These are phyloP conservation scores for Corchorus capsularis DNA, from an alignment of 345 rosid species.

Conservation along the genomic window DNA sequence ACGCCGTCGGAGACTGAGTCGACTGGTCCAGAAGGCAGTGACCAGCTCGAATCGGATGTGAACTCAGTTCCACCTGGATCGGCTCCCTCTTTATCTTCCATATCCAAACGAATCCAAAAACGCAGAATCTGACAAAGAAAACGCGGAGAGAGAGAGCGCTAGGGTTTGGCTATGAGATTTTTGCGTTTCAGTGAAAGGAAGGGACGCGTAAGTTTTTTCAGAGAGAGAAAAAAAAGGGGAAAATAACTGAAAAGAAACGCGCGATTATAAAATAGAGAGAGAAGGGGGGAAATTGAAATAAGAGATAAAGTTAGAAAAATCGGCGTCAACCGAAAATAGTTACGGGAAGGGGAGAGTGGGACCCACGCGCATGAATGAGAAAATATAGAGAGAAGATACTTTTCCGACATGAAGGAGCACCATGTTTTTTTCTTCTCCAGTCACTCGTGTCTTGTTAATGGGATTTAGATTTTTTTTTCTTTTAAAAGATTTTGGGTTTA, in stretches of 20 bases:
- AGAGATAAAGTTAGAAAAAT: conserved; percentile 32
- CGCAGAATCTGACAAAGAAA: background rate
- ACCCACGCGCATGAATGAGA: conserved; percentile 39
- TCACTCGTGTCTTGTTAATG: background rate
- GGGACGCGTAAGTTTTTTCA: conserved; percentile 35
- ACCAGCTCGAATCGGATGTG: conserved; percentile 37
- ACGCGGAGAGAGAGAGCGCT: conserved; percentile 28
- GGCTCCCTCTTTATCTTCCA: conserved; percentile 38
- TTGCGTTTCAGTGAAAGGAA: conserved; percentile 29
- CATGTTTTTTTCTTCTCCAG: conserved; percentile 10
- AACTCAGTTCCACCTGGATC: conserved; percentile 43
- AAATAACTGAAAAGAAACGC: background rate
- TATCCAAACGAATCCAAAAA: conserved; percentile 14
- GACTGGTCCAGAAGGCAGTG: conserved; percentile 22
- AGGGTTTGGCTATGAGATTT: conserved; percentile 39
- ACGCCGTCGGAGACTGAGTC: conserved; percentile 43
- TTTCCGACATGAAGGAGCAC: conserved; percentile 29
- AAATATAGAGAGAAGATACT: conserved; percentile 21
- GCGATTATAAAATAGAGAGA: background rate
- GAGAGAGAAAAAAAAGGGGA: conserved; percentile 10
- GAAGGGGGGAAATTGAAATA: background rate
- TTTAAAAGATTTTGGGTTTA: background rate
- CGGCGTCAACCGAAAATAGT: conserved; percentile 37
- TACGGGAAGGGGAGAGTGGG: conserved; percentile 31
- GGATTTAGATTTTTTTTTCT: background rate